Evolutionary conservation across 1,284 basidiomycete species (phyloP), one percentile per base, ranked within the genome.

Genomic region (Cronartium ribicola): DNA sequence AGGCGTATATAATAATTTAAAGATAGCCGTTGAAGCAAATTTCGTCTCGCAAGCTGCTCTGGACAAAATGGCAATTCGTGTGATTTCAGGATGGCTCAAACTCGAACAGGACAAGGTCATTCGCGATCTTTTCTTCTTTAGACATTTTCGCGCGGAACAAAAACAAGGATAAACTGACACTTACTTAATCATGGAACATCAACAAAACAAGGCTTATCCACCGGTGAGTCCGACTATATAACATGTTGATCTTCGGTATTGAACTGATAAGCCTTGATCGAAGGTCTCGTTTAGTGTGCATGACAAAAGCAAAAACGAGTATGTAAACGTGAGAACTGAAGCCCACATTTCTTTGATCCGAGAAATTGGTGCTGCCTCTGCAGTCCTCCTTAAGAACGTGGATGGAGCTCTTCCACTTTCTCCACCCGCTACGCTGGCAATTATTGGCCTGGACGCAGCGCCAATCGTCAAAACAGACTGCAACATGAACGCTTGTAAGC

Each of bases 351-450:
- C 77, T 67, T 61, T 79, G 63, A 78, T 79, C 29, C 68, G 77
- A 36, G 62, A 77, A 60, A 77, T 79, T 36, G 79, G 78, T 6
- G 73, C 57, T 17, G 79, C 77, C 20, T 76, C 76, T 17, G 76
- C 79, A 43, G 77, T 78, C 14, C 65, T 80, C 29, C 70, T 80
- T 67, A 80, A 80, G 67, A 80, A 79, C 77, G 68, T 37, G 10
- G 63, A 73, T 64, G 72, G 76, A 51, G 29, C 44, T 57, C 74
- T 79, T 10, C 78, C 78, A 5, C 76, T 79, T 8, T 75, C 76
- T 41, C 57, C 66, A 11, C 74, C 74, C 17, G 62, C 22, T n/a
- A 59, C 59, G 5, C 29, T 75, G 37, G 73, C 65, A 2, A 61
- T 76, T 3, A 63, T 75, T 62, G 74, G 74, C 8, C 37, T 48